These are phyloP conservation scores for Russula emetica DNA, from an alignment of 768 basidiomycete genomes.

Conservation along the genomic window DNA sequence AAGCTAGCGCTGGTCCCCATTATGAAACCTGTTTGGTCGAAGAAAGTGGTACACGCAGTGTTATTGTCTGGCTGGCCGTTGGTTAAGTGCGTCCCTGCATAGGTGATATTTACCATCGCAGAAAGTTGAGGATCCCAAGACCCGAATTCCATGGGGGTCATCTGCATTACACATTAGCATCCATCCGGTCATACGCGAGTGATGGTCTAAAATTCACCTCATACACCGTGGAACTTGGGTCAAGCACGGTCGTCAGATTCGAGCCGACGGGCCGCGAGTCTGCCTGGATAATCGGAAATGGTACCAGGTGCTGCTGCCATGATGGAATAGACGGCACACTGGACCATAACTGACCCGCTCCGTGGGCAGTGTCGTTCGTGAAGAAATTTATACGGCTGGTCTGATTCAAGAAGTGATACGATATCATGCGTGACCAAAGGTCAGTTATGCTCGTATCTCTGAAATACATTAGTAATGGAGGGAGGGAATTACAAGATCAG, in stretches of 20 bases:
- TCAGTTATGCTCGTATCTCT: slow-evolving; percentile 69
- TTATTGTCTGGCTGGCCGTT: slow-evolving; percentile 53
- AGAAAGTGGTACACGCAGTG: slow-evolving; percentile 64
- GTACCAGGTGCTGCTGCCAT: slow-evolving; percentile 48
- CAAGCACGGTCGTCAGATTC: slow-evolving; percentile 40
- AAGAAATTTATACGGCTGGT: slow-evolving; percentile 58
- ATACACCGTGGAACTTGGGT: slow-evolving; percentile 49
- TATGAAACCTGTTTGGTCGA: slow-evolving; percentile 70
- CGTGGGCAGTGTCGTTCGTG: slow-evolving; percentile 54
- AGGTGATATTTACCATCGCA: slow-evolving; percentile 61
- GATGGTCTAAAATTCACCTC: slow-evolving; percentile 41
- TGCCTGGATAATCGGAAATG: slow-evolving; percentile 63
- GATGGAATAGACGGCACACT: slow-evolving; percentile 47
- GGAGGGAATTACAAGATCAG: not conserved
- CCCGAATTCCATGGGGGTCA: slow-evolving; percentile 61
- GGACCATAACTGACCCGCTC: slow-evolving; percentile 70
- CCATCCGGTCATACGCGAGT: not conserved
- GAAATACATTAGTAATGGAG: not conserved
- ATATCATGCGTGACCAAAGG: slow-evolving; percentile 59
- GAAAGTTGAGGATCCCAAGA: slow-evolving; percentile 69
- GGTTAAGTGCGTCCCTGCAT: slow-evolving; percentile 59
- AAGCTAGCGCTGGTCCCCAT: slow-evolving; percentile 71
- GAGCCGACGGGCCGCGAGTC: slow-evolving; percentile 50
- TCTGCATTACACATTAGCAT: slow-evolving; percentile 35
- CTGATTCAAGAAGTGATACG: slow-evolving; percentile 70